Conservation (phyloP, 495 filamentous ascomycete species). For the Aspergillus mulundensis region DNA sequence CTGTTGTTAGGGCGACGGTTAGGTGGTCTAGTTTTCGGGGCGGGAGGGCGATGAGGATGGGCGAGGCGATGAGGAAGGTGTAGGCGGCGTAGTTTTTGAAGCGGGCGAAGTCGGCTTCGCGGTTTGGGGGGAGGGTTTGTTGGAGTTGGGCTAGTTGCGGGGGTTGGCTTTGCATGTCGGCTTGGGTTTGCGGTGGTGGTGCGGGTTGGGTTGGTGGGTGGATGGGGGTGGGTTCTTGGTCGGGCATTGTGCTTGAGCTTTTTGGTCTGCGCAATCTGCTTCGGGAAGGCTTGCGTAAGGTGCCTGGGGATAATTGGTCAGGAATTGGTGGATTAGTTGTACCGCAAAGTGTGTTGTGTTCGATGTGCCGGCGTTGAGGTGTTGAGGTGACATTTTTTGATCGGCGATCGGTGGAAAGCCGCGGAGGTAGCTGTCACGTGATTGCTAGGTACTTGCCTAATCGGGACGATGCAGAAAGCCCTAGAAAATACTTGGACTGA, state of each 20-base stretch:
- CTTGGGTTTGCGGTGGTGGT: not conserved
- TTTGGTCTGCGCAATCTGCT: too few relatives aligned
- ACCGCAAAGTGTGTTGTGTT: too few relatives aligned
- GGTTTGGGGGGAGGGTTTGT: conserved; percentile 4
- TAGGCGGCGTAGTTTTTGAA: conserved; percentile 59
- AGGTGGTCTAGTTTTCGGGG: conserved; percentile 69
- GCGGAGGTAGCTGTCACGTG: too few relatives aligned
- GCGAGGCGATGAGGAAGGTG: conserved; percentile 61
- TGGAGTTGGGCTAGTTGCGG: not conserved
- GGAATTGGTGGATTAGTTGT: too few relatives aligned
- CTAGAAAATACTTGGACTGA: too few relatives aligned
- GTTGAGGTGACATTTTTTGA: too few relatives aligned
- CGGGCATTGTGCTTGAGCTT: not conserved
- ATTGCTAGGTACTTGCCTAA: too few relatives aligned
- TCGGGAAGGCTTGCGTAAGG: too few relatives aligned
- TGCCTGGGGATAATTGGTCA: too few relatives aligned
- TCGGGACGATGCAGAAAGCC: too few relatives aligned
- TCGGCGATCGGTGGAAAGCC: too few relatives aligned
- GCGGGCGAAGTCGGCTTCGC: conserved; percentile 44
- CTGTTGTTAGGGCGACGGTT: conserved; percentile 55
- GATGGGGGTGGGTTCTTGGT: not conserved
- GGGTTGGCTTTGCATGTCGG: not conserved
- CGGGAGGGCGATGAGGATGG: conserved; percentile 68
- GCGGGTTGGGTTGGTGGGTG: not conserved
- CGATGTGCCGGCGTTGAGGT: too few relatives aligned